Base-by-base conservation (phyloP, 768 basidiomycete species). In the Macrolepiota albuminosa region DNA sequence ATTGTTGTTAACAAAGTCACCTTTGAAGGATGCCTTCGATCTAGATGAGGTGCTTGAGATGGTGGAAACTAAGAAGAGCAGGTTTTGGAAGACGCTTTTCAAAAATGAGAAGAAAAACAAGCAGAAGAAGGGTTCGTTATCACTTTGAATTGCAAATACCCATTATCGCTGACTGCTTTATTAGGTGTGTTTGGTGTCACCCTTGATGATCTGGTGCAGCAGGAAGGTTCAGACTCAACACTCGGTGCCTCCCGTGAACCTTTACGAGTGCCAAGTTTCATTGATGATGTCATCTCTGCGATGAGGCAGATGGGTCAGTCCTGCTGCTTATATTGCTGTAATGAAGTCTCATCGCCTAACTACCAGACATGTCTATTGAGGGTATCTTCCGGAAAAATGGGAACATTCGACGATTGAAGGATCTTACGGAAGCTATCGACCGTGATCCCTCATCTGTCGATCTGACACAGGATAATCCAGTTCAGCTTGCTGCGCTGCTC, bases 321-420 rank as follows among this genome's bases (percentile, higher is more conserved):
- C 4, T n/a, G 39, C 46, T 37, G 60, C 24, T 62, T 50, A 14
- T 10, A 34, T 48, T 39, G 18, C 10, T 36, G 21, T 39, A 54
- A 54, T 64, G 11, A 31, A 26, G 48, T 21, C 31, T 57, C 13
- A 21, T 24, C n/a, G 36, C 36, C 49, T 39, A 54, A 54, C 37
- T 64, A 21, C 33, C 14, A 98, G 97, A 99, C 76, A 95, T 99
- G 93, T 98, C 97, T 9, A 82, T 99, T 43, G 97, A 98, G 75
- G 97, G 97, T 59, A 96, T 99, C 64, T 99, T 99, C 82, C 85
- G 97, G 57, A 95, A 95, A 77, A 97, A 95, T 68, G 97, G 97
- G 56, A 98, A 98, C 71, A 98, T 98, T 69, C 84, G 94, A 56
- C 86, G 94, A 60, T 78, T 98, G 62, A 93, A 92, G 69, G 92